phyloP scores from a whole-genome alignment of 257 asterid genomes.

The Striga asiatica region DNA sequence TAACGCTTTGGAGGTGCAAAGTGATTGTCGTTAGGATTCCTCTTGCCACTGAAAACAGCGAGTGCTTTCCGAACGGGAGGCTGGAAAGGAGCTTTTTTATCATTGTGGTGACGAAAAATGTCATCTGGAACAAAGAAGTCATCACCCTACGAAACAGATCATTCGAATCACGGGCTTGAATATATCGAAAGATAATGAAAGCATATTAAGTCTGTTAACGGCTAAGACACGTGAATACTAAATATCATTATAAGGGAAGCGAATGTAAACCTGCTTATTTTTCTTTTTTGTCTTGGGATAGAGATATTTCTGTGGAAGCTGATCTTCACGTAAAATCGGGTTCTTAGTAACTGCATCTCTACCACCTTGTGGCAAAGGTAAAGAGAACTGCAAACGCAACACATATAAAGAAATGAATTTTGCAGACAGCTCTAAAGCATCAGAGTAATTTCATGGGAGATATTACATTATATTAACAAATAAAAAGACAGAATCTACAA shows the following conservation, averaged over 20 bases:
- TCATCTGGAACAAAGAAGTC: slow-evolving; percentile 45
- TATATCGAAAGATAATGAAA: background rate
- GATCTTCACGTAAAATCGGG: slow-evolving; percentile 92
- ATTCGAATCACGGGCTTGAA: background rate
- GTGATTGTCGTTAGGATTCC: slow-evolving; percentile 92
- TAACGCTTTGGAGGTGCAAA: slow-evolving; percentile 58
- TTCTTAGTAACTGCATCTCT: slow-evolving; percentile 78
- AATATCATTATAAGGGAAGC: background rate
- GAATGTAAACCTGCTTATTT: slow-evolving; percentile 48
- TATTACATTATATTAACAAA: too few relatives aligned
- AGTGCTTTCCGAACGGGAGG: slow-evolving; percentile 87
- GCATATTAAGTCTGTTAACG: background rate
- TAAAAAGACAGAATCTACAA: too few relatives aligned
- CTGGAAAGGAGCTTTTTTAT: slow-evolving; percentile 71
- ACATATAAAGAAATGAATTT: background rate
- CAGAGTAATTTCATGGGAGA: too few relatives aligned
- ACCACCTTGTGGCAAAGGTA: slow-evolving; percentile 92
- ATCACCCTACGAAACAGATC: slow-evolving; percentile 34
- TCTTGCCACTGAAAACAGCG: slow-evolving; percentile 80
- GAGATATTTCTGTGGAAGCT: slow-evolving; percentile 74
- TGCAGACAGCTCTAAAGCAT: background rate
- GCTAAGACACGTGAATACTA: background rate
- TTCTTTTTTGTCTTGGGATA: slow-evolving; percentile 83
- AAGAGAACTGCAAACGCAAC: slow-evolving; percentile 57
- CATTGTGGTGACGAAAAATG: slow-evolving; percentile 57